Evolutionary conservation across 2,329 filamentous ascomycete species (phyloP).

Genomic region (Grosmannia clavigera): DNA sequence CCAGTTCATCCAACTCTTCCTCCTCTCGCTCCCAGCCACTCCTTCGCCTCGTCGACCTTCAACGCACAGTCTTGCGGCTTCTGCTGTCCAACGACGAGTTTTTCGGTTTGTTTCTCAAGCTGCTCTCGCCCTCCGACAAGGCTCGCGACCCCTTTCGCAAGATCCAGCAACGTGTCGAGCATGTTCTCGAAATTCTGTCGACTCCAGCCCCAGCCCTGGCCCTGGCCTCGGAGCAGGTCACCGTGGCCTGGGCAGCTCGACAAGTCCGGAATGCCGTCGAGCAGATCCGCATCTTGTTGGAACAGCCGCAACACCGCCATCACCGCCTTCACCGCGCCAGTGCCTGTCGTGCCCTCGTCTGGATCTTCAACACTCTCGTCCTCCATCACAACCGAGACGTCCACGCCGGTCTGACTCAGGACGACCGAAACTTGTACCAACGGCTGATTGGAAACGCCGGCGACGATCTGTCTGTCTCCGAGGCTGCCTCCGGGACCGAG

Average conservation of each 20-base stretch:
- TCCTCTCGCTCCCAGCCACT: too few species aligned
- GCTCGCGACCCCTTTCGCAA: conserved; percentile 34
- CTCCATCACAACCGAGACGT: conserved; percentile 25
- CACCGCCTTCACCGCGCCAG: conserved; percentile 19
- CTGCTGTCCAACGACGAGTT: conserved; percentile 41
- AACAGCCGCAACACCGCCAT: conserved; percentile 1
- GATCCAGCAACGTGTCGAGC: conserved; percentile 33
- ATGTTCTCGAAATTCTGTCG: conserved; percentile 30
- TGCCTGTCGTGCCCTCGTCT: conserved; percentile 34
- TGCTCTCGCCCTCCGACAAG: conserved; percentile 30
- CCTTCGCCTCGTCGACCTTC: conserved; percentile 24
- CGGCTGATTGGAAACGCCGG: conserved; percentile 33
- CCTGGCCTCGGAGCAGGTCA: conserved; percentile 7
- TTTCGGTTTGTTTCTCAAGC: conserved; percentile 38
- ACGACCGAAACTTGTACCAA: conserved; percentile 34
- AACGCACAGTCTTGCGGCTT: conserved; percentile 39
- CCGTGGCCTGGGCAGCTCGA: conserved; percentile 36
- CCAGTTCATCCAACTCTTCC: too few species aligned
- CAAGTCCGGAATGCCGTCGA: conserved; percentile 31
- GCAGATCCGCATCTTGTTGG: conserved; percentile 29
- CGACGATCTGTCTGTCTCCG: conserved; percentile 6
- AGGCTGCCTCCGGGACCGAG: conserved; percentile 17
- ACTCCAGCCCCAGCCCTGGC: not conserved
- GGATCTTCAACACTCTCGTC: conserved; percentile 33
- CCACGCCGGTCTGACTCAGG: conserved; percentile 17